A percentile compares a stretch with the other conserved stretches of the same genome.
These are phyloP conservation scores for Bullera alba DNA, from an alignment of 768 basidiomycete species.

Conservation along the genomic window DNA sequence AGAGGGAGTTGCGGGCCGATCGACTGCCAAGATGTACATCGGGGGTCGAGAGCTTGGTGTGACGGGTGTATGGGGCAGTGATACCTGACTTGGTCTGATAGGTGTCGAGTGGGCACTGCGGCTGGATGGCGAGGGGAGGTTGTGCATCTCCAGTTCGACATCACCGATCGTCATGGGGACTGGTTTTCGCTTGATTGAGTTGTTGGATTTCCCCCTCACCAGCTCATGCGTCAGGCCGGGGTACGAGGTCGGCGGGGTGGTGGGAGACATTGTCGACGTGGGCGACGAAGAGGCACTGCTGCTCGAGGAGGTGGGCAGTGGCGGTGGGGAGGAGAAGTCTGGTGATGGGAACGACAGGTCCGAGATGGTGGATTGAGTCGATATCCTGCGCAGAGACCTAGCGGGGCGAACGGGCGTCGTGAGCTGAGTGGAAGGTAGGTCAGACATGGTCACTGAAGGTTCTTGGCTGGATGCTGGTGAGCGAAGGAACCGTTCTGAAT, in stretches of 20 bases:
- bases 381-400: constrained; percentile 1
- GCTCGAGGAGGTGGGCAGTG: constrained; percentile 1
- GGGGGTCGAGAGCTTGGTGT: no score
- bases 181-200: constrained; percentile 28
- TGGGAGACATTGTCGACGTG: not conserved
- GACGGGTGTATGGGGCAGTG: no score
- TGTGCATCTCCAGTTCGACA: not conserved
- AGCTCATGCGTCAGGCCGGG: not conserved
- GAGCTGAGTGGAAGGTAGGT: not conserved
- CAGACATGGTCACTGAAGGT: not conserved
- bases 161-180: constrained; percentile 11
- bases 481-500: no score
- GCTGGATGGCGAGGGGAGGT: not conserved
- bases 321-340: not conserved
- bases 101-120: not conserved
- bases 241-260: not conserved
- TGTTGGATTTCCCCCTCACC: constrained; percentile 12
- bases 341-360: not conserved
- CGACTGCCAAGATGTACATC: constrained; percentile 20
- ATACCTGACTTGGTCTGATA: not conserved
- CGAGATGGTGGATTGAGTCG: not conserved
- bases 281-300: not conserved
- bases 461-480: no score
- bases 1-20: constrained; percentile 8
- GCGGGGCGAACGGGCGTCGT: constrained; percentile 3